Percentiles rank a stretch among this genome's conserved stretches.
Evolutionary conservation across 169 alveolate genomes (phyloP).

Genomic region (Eimeria maxima): DNA sequence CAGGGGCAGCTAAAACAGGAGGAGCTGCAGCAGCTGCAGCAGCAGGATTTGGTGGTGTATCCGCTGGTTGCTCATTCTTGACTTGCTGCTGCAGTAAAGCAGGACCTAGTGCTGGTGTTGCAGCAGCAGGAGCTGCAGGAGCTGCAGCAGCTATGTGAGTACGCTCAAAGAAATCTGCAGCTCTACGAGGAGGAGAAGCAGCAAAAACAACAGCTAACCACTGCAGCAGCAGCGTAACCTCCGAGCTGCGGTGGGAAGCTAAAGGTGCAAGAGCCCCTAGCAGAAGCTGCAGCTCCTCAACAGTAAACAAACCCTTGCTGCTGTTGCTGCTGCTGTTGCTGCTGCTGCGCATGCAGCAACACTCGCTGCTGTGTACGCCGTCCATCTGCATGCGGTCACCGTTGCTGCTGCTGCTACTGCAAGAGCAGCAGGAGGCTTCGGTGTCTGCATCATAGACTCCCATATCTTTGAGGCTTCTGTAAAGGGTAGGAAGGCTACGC

Average conservation of each 20-base stretch:
- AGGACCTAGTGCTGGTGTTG: background rate
- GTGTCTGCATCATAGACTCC: constrained; percentile 21
- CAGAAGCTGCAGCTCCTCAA: constrained; percentile 61
- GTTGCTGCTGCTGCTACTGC: constrained; percentile 35
- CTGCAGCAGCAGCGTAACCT: constrained; percentile 57
- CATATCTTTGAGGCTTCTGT: constrained; percentile 2
- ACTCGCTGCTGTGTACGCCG: background rate
- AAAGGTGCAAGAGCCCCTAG: constrained; percentile 26
- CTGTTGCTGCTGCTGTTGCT: constrained; percentile 38
- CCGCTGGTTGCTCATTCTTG: constrained; percentile 30
- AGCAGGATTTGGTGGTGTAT: background rate
- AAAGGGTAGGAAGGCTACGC: background rate
- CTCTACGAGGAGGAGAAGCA: constrained; percentile 56
- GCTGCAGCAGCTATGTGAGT: constrained; percentile 21
- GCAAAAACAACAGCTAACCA: constrained; percentile 64
- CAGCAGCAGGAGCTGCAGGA: background rate
- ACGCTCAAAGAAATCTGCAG: constrained; percentile 6
- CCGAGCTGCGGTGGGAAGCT: constrained; percentile 47
- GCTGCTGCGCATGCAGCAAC: constrained; percentile 55
- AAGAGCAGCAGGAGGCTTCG: background rate
- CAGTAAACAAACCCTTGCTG: constrained; percentile 39
- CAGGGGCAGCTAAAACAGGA: background rate
- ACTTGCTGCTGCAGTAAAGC: constrained; percentile 8
- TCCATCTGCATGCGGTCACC: constrained; percentile 1
- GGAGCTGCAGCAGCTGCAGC: background rate